Evolutionary conservation across 2,329 filamentous ascomycete genomes (phyloP).

Genomic region (Podosphaera leucotricha): DNA sequence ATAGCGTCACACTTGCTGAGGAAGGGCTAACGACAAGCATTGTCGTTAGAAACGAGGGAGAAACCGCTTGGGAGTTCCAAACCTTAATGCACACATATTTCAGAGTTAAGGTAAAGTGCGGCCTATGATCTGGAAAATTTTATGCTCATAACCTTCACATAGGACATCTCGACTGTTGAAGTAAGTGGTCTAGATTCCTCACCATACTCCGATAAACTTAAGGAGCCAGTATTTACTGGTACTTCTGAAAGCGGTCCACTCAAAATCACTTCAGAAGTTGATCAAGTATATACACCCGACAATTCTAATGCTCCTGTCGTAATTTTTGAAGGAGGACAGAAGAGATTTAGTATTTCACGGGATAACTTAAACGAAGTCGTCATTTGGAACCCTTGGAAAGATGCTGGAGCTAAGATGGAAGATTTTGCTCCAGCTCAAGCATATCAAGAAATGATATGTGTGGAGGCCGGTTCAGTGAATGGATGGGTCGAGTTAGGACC

Average conservation of each 20-base stretch:
- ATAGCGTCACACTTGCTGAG: slow-evolving; percentile 66
- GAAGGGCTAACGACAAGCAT: slow-evolving; percentile 58
- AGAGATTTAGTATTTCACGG: slow-evolving; percentile 49
- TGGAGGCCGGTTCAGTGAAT: slow-evolving; percentile 70
- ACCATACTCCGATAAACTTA: slow-evolving; percentile 65
- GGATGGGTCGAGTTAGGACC: slow-evolving; percentile 69
- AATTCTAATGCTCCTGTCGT: slow-evolving; percentile 33
- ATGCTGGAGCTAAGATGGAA: slow-evolving; percentile 57
- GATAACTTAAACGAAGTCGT: slow-evolving; percentile 76
- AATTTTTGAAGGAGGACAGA: slow-evolving; percentile 37
- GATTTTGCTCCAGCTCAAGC: slow-evolving; percentile 81
- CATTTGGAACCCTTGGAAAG: slow-evolving; percentile 91
- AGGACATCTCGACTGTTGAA: slow-evolving; percentile 58
- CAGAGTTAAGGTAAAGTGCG: slow-evolving; percentile 42
- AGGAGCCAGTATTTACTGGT: slow-evolving; percentile 27
- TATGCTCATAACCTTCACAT: neutral
- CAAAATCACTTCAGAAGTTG: slow-evolving; percentile 54
- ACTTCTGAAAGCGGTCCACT: slow-evolving; percentile 36
- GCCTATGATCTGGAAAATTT: neutral
- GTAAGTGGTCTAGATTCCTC: slow-evolving; percentile 57
- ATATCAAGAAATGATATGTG: slow-evolving; percentile 81
- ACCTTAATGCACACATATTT: slow-evolving; percentile 83
- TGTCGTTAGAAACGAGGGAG: slow-evolving; percentile 72
- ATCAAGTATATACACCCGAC: slow-evolving; percentile 65
- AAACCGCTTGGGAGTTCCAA: slow-evolving; percentile 68